Percentiles rank a stretch among this genome's conserved stretches.
Conservation (phyloP, 164 flowering plant genomes). For the Platanus orientalis region DNA sequence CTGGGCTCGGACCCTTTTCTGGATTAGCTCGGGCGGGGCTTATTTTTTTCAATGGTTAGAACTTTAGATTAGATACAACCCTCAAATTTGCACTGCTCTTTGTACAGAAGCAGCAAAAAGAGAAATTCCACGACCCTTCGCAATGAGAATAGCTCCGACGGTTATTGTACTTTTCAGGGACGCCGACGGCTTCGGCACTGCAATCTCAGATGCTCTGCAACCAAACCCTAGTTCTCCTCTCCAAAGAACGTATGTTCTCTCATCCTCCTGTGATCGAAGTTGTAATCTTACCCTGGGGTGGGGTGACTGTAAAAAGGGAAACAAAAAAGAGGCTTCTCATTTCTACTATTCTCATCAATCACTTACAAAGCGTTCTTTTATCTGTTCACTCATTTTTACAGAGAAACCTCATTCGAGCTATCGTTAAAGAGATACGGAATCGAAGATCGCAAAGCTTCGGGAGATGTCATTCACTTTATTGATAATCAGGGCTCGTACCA, state of each 20-base stretch:
- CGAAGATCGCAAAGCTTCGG: constrained; percentile 44
- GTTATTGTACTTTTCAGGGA: constrained; percentile 52
- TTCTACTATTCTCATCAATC: not conserved
- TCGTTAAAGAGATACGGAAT: constrained; percentile 62
- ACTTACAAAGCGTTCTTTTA: not conserved
- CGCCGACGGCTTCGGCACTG: constrained; percentile 36
- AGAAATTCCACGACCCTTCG: no score
- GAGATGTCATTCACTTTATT: constrained; percentile 42
- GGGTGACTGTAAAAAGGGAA: not conserved
- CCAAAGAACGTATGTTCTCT: constrained; percentile 26
- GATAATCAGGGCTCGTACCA: constrained; percentile 39
- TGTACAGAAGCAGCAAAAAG: no score
- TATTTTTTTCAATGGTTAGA: no score
- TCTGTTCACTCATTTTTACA: constrained; percentile 14
- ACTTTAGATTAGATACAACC: no score
- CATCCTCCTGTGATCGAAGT: not conserved
- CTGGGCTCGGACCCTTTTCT: no score
- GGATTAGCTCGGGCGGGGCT: no score
- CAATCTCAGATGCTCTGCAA: constrained; percentile 34
- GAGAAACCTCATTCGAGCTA: constrained; percentile 48
- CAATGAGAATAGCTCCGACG: constrained; percentile 55
- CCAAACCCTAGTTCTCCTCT: constrained; percentile 37
- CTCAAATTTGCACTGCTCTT: no score
- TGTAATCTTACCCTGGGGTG: not conserved
- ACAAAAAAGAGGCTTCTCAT: not conserved